These are phyloP conservation scores for Nasturtium officinale DNA, from an alignment of 345 rosid species.

Conservation along the genomic window DNA sequence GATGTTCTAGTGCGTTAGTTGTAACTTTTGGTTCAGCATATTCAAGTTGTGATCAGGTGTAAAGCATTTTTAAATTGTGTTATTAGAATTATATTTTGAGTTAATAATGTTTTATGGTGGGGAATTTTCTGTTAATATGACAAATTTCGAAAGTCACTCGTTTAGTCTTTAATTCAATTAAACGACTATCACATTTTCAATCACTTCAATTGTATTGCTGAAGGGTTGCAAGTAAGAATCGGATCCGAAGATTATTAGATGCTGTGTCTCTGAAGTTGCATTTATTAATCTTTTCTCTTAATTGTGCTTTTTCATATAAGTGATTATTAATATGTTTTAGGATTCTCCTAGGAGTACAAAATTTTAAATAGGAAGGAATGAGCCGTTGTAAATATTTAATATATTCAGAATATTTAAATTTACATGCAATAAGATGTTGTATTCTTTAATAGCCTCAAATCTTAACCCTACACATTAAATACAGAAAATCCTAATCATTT, in stretches of 20 bases:
- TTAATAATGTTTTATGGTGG: neutral
- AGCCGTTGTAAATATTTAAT: neutral
- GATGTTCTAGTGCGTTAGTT: neutral
- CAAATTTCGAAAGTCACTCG: neutral
- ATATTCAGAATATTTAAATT: neutral
- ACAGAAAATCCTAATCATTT: neutral
- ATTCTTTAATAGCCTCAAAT: neutral
- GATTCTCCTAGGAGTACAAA: neutral
- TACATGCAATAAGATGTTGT: neutral
- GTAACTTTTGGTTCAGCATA: neutral
- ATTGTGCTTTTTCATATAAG: neutral
- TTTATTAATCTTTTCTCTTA: neutral
- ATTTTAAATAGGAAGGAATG: neutral
- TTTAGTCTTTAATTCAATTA: neutral
- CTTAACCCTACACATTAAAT: neutral
- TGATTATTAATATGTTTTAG: neutral
- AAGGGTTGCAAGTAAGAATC: neutral
- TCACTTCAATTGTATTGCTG: too few species aligned
- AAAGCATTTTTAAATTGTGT: neutral
- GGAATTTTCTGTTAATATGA: neutral
- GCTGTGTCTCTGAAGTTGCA: constrained; percentile 1
- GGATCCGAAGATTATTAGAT: constrained; percentile 1
- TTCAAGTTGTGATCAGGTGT: neutral
- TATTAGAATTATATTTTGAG: neutral
- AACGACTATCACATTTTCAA: neutral